A percentile compares a stretch with the other conserved stretches of the same genome.
These are phyloP conservation scores for Penicillium macrosclerotiorum DNA, from an alignment of 495 filamentous ascomycete species.

Conservation along the genomic window DNA sequence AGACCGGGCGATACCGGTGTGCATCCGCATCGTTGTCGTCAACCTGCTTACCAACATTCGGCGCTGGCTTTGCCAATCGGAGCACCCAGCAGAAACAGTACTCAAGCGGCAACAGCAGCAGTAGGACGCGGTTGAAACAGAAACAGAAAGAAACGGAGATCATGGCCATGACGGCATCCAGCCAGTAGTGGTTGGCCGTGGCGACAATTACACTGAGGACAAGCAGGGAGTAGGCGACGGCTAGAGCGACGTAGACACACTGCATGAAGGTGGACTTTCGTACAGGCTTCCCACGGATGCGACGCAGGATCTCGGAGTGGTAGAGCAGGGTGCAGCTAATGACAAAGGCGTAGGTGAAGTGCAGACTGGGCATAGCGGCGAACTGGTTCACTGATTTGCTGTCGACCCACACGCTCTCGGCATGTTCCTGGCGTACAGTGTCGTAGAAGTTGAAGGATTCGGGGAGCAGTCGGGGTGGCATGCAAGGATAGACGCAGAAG, in stretches of 20 bases:
- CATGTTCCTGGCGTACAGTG: conserved; percentile 60
- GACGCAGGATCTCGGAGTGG: conserved; percentile 53
- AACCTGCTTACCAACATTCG: conserved; percentile 46
- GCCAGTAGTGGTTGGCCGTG: conserved; percentile 66
- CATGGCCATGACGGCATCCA: conserved; percentile 58
- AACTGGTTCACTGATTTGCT: conserved; percentile 57
- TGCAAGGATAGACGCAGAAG: conserved; percentile 63
- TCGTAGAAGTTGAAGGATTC: conserved; percentile 61
- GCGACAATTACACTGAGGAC: conserved; percentile 62
- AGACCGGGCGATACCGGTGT: conserved; percentile 2
- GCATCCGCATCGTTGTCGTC: neutral
- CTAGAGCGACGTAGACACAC: conserved; percentile 45
- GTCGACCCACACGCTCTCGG: conserved; percentile 58
- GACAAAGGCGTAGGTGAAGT: conserved; percentile 59
- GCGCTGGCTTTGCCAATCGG: conserved; percentile 56
- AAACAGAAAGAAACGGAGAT: conserved; percentile 51
- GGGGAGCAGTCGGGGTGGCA: conserved; percentile 63
- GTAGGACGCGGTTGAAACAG: conserved; percentile 50
- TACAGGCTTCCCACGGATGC: conserved; percentile 34
- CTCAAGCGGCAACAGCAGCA: conserved; percentile 56
- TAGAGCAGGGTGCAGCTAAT: conserved; percentile 60
- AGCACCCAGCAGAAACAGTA: conserved; percentile 54
- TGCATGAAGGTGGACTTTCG: conserved; percentile 39
- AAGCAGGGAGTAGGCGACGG: conserved; percentile 53
- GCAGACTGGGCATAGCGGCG: conserved; percentile 58